phyloP scores from a whole-genome alignment of 1,284 basidiomycete species.

The Amylostereum chailletii region DNA sequence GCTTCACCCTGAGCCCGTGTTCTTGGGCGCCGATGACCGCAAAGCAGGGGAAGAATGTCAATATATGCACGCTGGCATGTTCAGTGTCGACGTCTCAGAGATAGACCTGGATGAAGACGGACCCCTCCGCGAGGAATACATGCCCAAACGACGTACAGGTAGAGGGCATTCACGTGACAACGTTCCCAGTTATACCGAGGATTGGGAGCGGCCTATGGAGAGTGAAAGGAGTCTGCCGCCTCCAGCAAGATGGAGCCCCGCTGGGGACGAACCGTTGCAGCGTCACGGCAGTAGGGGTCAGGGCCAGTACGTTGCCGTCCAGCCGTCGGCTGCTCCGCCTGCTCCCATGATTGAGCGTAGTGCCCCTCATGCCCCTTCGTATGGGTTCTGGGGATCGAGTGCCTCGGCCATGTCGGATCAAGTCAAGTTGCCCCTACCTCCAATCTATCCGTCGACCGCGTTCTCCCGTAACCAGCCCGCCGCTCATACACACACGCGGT shows the following conservation, averaged over 20 bases:
- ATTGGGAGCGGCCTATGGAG: slow-evolving; percentile 23
- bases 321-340: slow-evolving; percentile 31
- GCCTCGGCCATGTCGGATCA: slow-evolving; percentile 17
- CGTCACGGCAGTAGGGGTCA: slow-evolving; percentile 39
- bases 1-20: slow-evolving; percentile 48
- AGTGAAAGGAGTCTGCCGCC: slow-evolving; percentile 46
- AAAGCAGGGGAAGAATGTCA: slow-evolving; percentile 35
- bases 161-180: slow-evolving; percentile 23
- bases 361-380: slow-evolving; percentile 17
- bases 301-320: slow-evolving; percentile 58
- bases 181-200: slow-evolving; percentile 15
- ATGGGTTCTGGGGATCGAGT: slow-evolving; percentile 14
- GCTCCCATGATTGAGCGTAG: slow-evolving; percentile 13
- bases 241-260: slow-evolving; percentile 73
- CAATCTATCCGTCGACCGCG: slow-evolving; percentile 22
- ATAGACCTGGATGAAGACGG: slow-evolving; percentile 77
- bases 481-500: slow-evolving; percentile 38
- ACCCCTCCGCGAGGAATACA: slow-evolving; percentile 68
- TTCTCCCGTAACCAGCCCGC: slow-evolving; percentile 38
- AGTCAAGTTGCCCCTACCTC: slow-evolving; percentile 22
- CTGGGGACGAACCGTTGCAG: slow-evolving; percentile 63
- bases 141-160: slow-evolving; percentile 56
- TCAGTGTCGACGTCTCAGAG: slow-evolving; percentile 41
- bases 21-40: slow-evolving; percentile 59
- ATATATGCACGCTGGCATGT: slow-evolving; percentile 30